Evolutionary conservation across 192 early-diverging fungal genomes (phyloP), one percentile per base, ranked within the genome.

Genomic region (Chytriomyces sp.): DNA sequence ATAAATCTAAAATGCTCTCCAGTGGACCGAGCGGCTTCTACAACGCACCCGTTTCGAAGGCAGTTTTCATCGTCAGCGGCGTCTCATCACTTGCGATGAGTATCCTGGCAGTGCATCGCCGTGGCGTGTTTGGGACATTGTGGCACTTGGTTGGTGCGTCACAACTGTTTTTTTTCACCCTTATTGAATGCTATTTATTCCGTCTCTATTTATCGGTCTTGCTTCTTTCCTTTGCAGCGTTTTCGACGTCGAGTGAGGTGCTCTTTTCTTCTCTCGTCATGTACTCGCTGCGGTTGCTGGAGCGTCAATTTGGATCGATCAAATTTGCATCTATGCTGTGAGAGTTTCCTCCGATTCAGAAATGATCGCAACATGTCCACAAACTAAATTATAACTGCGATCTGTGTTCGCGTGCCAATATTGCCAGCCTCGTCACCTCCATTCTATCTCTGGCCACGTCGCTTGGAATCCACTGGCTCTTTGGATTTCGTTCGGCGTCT

Each of bases 1-100:
- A 67, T 13, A 45, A 7, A 9, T 43, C 45, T 3, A 1, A 35
- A 35, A 63, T 63, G 61, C 35, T 61, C 18, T 8, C 64, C 0
- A 35, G 28, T 5, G 75, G 75, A 67, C 75, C 75, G 23, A 28
- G 35, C n/a, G 75, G 75, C 10, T 76, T 76, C 75, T 73, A 69
- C 69, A 82, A 85, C 63, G 84, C 84, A 6, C 84, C 84, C 24
- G 81, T 82, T 5, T 77, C 84, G 24, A 85, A 85, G 67, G 81
- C 81, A 20, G 24, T 85, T 24, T 75, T 85, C 48, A 23, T 85
- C 4, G 79, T 72, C 57, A 59, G 79, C 7, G 79, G 77, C 13
- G n/a, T 85, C 7, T 78, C 81, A 60, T 79, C 81, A 7, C 47
- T 85, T n/a, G 71, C 71, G 13, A 44, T 63, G 7, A 62, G 59